Evolutionary conservation across 2,329 filamentous ascomycete species (phyloP).

Genomic region (Colletotrichum orbiculare): DNA sequence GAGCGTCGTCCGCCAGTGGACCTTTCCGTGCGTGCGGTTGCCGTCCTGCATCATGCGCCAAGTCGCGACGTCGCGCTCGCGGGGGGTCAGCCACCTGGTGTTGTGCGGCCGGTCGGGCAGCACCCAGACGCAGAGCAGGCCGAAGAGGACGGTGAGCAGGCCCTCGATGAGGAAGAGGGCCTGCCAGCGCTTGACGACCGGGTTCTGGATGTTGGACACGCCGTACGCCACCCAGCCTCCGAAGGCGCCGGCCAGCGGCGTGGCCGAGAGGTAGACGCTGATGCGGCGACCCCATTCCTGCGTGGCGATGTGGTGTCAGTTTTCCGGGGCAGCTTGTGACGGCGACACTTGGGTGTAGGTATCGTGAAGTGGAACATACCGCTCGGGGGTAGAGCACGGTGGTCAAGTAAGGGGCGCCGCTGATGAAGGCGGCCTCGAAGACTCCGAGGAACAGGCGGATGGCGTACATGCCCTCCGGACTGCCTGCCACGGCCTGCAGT

Average conservation of each 20-base stretch:
- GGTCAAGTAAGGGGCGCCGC: slow-evolving; percentile 61
- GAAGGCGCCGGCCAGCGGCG: slow-evolving; percentile 59
- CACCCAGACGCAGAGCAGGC: slow-evolving; percentile 38
- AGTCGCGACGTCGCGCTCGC: slow-evolving; percentile 37
- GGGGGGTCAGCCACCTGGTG: slow-evolving; percentile 36
- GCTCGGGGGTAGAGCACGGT: slow-evolving; percentile 63
- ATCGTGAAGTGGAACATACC: slow-evolving; percentile 41
- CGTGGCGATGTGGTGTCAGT: no score
- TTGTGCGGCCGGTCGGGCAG: slow-evolving; percentile 39
- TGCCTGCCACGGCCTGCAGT: slow-evolving; percentile 23
- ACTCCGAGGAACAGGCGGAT: slow-evolving; percentile 59
- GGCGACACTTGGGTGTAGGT: no score
- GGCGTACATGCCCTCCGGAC: slow-evolving; percentile 41
- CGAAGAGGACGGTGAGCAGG: slow-evolving; percentile 46
- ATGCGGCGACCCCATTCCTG: slow-evolving; percentile 58
- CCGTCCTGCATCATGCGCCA: slow-evolving; percentile 39
- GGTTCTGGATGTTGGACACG: slow-evolving; percentile 46
- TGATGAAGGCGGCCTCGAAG: slow-evolving; percentile 60
- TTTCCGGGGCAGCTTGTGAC: no score
- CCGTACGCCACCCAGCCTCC: slow-evolving; percentile 54
- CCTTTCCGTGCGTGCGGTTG: slow-evolving; percentile 32
- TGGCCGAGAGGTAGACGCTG: slow-evolving; percentile 65
- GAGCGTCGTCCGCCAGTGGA: slow-evolving; percentile 32
- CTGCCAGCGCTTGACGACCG: slow-evolving; percentile 41
- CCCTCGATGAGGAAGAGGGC: slow-evolving; percentile 50